These are phyloP conservation scores for Auricularia heimuer DNA, from an alignment of 768 basidiomycete species.

Conservation along the genomic window DNA sequence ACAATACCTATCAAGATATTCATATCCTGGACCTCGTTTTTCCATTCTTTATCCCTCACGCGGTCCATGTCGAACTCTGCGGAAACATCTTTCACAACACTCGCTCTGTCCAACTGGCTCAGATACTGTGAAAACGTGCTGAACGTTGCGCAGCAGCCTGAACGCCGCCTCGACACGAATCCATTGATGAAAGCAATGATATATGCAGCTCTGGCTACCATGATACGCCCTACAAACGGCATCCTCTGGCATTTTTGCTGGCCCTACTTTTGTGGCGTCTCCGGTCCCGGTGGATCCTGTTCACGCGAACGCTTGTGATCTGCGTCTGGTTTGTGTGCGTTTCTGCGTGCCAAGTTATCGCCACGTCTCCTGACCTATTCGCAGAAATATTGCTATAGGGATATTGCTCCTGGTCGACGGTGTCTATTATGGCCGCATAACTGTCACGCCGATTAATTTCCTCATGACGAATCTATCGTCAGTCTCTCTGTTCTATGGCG, in stretches of 20 bases:
- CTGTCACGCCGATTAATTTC: slow-evolving; percentile 77
- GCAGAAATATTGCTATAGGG: slow-evolving; percentile 8
- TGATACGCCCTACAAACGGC: slow-evolving; percentile 80
- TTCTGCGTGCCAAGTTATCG: not conserved
- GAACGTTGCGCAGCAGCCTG: slow-evolving; percentile 1
- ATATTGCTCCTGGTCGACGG: slow-evolving; percentile 50
- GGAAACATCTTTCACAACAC: slow-evolving; percentile 75
- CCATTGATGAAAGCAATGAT: slow-evolving; percentile 30
- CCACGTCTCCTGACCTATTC: not conserved
- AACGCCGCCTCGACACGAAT: not conserved
- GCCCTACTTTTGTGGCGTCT: slow-evolving; percentile 31
- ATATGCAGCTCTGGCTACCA: slow-evolving; percentile 69
- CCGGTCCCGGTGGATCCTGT: not conserved
- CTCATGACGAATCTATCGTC: slow-evolving; percentile 70
- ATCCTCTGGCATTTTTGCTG: slow-evolving; percentile 72
- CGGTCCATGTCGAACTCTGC: slow-evolving; percentile 88
- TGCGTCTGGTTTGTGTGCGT: not conserved
- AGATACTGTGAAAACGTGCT: slow-evolving; percentile 16
- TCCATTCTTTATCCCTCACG: slow-evolving; percentile 74
- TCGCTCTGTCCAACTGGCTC: slow-evolving; percentile 67
- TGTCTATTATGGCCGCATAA: slow-evolving; percentile 53
- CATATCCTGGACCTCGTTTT: slow-evolving; percentile 77
- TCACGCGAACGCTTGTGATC: not conserved
- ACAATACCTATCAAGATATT: slow-evolving; percentile 41
- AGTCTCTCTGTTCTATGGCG: slow-evolving; percentile 89